Conservation (phyloP, 2,329 filamentous ascomycete genomes). For the Lasiodiplodia citricola region DNA sequence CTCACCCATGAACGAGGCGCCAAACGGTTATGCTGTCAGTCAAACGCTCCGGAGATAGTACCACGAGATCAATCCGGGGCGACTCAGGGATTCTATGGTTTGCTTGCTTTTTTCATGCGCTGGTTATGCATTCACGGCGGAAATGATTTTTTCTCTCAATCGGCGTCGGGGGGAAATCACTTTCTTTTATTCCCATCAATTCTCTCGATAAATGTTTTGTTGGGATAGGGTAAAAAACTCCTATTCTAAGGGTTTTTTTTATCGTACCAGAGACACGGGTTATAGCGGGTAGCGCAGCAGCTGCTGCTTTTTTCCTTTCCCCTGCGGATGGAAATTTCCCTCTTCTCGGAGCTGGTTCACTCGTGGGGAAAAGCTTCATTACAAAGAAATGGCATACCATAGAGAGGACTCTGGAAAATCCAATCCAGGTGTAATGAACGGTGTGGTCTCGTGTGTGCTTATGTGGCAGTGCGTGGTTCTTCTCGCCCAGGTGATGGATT, state of each 20-base stretch:
- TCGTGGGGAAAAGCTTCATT: not conserved
- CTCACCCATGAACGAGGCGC: not conserved
- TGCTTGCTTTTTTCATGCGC: not conserved
- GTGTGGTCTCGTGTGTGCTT: not conserved
- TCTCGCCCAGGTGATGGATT: not conserved
- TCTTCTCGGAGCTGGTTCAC: not conserved
- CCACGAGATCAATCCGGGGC: not conserved
- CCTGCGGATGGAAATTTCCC: not conserved
- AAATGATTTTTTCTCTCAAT: not conserved
- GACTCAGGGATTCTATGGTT: not conserved
- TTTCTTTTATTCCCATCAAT: not conserved
- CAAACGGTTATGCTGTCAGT: not conserved
- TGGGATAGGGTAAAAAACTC: not conserved
- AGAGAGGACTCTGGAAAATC: not conserved
- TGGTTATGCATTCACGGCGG: slow-evolving; percentile 18
- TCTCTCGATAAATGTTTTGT: not conserved
- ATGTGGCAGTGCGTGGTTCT: not conserved
- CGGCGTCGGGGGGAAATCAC: not conserved
- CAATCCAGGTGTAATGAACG: not conserved
- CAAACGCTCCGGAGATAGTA: not conserved
- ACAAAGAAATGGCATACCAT: not conserved
- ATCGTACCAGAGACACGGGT: not conserved
- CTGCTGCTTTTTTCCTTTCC: not conserved
- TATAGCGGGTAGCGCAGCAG: not conserved
- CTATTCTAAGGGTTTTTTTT: not conserved